phyloP scores from a whole-genome alignment of 1,284 basidiomycete genomes.

The Meira miltonrushii region DNA sequence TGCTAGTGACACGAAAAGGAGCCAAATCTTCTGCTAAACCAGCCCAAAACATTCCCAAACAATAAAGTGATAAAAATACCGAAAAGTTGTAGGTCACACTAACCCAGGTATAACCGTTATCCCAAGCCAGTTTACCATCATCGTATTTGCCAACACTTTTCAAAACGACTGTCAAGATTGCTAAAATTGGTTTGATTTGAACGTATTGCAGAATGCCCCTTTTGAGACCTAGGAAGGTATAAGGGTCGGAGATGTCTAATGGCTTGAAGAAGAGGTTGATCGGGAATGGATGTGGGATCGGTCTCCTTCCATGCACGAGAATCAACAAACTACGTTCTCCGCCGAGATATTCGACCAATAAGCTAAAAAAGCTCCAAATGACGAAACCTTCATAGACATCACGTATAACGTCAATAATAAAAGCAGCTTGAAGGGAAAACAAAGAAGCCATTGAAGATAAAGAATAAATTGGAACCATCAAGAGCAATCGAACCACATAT shows the following conservation, averaged over 20 bases:
- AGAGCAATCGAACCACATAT: conserved; percentile 89
- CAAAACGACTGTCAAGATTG: conserved; percentile 74
- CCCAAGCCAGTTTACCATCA: conserved; percentile 74
- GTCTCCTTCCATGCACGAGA: conserved; percentile 78
- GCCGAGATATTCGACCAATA: conserved; percentile 67
- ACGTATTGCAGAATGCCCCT: conserved; percentile 95
- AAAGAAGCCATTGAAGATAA: conserved; percentile 84
- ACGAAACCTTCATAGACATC: conserved; percentile 75
- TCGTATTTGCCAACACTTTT: conserved; percentile 82
- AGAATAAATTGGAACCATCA: conserved; percentile 61
- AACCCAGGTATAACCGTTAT: conserved; percentile 66
- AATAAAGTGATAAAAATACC: conserved; percentile 55
- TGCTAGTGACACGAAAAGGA: conserved; percentile 44
- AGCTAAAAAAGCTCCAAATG: conserved; percentile 61
- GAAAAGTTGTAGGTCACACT: conserved; percentile 66
- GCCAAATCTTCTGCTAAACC: conserved; percentile 41
- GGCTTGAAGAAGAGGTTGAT: conserved; percentile 56
- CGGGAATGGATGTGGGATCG: conserved; percentile 80
- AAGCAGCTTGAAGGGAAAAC: conserved; percentile 88
- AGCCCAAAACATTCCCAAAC: conserved; percentile 48
- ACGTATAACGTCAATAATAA: conserved; percentile 88
- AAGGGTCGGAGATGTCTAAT: conserved; percentile 57
- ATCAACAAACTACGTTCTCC: conserved; percentile 89
- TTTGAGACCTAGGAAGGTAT: conserved; percentile 88
- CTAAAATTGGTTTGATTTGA: conserved; percentile 87